A percentile compares a stretch with the other conserved stretches of the same genome.
phyloP scores from a whole-genome alignment of 1,139 yeast genomes.

The Pichiaceae sp. region DNA sequence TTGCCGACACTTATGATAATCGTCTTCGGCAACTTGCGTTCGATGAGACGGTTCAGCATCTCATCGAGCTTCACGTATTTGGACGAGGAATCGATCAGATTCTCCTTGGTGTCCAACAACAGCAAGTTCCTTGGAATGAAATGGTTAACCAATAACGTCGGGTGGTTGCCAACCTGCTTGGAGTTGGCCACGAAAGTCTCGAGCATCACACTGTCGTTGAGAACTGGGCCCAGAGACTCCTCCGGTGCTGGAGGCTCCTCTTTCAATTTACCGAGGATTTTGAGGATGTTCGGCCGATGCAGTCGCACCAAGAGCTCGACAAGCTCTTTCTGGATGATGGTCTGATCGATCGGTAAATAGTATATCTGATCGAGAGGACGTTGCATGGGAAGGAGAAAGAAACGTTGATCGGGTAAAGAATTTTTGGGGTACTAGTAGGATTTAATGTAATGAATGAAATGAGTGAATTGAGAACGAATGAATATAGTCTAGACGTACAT shows the following conservation, averaged over 20 bases:
- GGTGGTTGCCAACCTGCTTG: constrained; percentile 48
- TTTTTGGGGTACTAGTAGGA: not conserved
- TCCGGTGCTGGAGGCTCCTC: constrained; percentile 9
- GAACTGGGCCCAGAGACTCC: constrained; percentile 6
- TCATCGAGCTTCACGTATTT: constrained; percentile 49
- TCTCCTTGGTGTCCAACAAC: constrained; percentile 54
- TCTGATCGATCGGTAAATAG: constrained; percentile 47
- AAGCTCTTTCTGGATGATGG: constrained; percentile 48
- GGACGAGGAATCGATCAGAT: constrained; percentile 46
- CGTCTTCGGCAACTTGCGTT: constrained; percentile 16
- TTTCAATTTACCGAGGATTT: constrained; percentile 15
- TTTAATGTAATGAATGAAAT: not conserved
- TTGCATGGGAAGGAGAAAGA: not conserved
- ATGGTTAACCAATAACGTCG: constrained; percentile 64
- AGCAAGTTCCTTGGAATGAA: constrained; percentile 63
- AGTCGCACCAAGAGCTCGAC: constrained; percentile 44
- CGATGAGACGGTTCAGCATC: constrained; percentile 30
- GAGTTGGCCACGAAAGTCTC: constrained; percentile 43
- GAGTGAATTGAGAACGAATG: not conserved
- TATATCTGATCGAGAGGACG: constrained; percentile 25
- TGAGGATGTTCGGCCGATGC: constrained; percentile 30
- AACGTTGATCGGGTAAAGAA: not conserved
- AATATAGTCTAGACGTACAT: constrained; percentile 12
- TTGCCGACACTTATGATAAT: constrained; percentile 51
- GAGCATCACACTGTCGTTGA: constrained; percentile 26